phyloP scores from a whole-genome alignment of 305 asterid genomes.

The Coffea humblotiana region DNA sequence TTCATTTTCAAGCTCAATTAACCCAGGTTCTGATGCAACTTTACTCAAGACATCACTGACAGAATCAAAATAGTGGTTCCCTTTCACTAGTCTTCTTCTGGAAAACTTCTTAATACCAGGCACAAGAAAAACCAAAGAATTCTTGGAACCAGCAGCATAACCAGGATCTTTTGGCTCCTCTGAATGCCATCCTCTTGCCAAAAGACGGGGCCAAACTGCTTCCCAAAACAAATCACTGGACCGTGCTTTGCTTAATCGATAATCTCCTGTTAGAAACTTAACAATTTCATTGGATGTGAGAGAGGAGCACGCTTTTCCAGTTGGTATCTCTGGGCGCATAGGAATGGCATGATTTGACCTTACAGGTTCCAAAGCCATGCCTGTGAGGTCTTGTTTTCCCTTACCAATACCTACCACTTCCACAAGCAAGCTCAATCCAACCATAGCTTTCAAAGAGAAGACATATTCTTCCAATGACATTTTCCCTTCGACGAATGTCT shows the following conservation, averaged over 20 bases:
- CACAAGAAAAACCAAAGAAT: conserved; percentile 56
- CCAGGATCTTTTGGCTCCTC: conserved; percentile 60
- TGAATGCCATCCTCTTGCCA: conserved; percentile 83
- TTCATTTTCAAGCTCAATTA: conserved; percentile 54
- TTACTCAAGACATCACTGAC: conserved; percentile 62
- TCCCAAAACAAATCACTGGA: conserved; percentile 77
- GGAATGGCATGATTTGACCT: conserved; percentile 40
- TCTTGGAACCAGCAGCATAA: conserved; percentile 35
- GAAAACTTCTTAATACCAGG: conserved; percentile 70
- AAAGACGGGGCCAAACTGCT: conserved; percentile 85
- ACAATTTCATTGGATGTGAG: conserved; percentile 55
- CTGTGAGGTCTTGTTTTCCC: conserved; percentile 66
- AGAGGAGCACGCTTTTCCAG: conserved; percentile 62
- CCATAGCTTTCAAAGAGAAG: conserved; percentile 48
- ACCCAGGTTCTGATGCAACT: conserved; percentile 66
- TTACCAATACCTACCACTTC: conserved; percentile 66
- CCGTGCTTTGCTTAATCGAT: conserved; percentile 70
- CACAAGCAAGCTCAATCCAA: conserved; percentile 49
- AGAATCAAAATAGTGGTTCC: conserved; percentile 67
- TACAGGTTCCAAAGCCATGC: conserved; percentile 45
- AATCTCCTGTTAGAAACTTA: conserved; percentile 64
- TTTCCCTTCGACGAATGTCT: conserved; percentile 51
- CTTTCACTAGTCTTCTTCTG: conserved; percentile 54
- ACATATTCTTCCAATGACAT: conserved; percentile 51
- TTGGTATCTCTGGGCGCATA: conserved; percentile 56